Base-by-base conservation (phyloP, 228 moss, liverwort and hornwort species). In the Sphagnum magellanicum region DNA sequence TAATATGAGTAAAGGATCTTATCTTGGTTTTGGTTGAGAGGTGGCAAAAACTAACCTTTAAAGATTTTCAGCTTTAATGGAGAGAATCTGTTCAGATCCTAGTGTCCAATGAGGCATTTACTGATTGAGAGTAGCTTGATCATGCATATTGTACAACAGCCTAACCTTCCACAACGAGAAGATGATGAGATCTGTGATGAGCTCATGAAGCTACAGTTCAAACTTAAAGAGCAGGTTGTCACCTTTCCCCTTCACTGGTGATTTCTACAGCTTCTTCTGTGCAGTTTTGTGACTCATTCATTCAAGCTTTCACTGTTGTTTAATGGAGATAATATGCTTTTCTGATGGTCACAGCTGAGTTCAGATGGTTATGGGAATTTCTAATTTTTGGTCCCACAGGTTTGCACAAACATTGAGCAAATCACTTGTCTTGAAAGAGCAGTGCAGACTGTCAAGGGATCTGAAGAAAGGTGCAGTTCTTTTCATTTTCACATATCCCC, bases 131-230 rank as follows among this genome's bases (percentile, higher is more conserved):
- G 32, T 32, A 32, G 32, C 32, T 32, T 32, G 32, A 32, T 32
- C 32, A 32, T 72, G 61, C 16, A 61, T 61, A 7, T 62, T 14
- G 61, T 63, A 53, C 10, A 75, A 72, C 87, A 87, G 87, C 79
- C 73, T 63, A 90, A 93, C 67, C 76, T 83, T 57, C 74, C 74
- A 46, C 87, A 89, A 70, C 78, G 79, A 70, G 94, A 92, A 80
- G 92, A 84, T 67, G 90, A 94, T 71, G 94, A 83, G 68, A 76
- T 90, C 15, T 77, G 89, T 59, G 92, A 90, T 70, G 92, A 93
- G 73, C 74, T 98, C n/a, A 76, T 75, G 53, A 89, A 77, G 66
- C 74, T 94, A 70, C 85, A 92, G 71, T 75, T 73, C 0, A 73
- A 94, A 69, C 83, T 85, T 13, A 79, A 72, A 59, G 90, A 94